These are phyloP conservation scores for Vigna angularis DNA, from an alignment of 306 rosid genomes.

Conservation along the genomic window DNA sequence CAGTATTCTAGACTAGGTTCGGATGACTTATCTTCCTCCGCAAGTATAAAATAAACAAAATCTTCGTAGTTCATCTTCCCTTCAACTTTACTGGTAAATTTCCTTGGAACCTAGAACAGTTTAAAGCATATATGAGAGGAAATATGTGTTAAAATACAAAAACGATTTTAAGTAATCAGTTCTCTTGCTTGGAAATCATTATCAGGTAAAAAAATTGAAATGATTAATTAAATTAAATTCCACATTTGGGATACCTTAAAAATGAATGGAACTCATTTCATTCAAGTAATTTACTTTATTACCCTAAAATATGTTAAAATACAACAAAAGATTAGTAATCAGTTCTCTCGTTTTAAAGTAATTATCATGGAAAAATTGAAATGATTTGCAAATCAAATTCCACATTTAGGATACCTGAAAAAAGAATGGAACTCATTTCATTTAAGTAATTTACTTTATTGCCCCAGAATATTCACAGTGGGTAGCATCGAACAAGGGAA, in stretches of 20 bases:
- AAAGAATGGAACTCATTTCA: conserved; percentile 9
- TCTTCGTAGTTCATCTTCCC: conserved; percentile 99
- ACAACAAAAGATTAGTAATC: neutral
- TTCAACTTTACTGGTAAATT: conserved; percentile 88
- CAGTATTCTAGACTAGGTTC: conserved; percentile 98
- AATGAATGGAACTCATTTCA: conserved; percentile 21
- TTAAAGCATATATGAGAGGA: conserved; percentile 23
- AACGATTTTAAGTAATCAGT: neutral
- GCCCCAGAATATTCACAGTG: neutral
- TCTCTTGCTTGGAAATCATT: conserved; percentile 9
- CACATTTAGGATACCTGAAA: conserved; percentile 31
- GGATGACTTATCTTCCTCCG: conserved; percentile 97
- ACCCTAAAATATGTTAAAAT: neutral
- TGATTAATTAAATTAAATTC: conserved; percentile 14
- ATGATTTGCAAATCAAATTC: conserved; percentile 23
- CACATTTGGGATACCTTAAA: conserved; percentile 33
- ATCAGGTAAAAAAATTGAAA: neutral
- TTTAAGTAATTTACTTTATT: neutral
- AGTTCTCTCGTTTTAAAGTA: conserved; percentile 11
- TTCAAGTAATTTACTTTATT: too few species aligned
- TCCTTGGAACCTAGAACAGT: conserved; percentile 77
- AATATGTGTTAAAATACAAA: neutral
- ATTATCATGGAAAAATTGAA: neutral
- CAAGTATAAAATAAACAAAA: conserved; percentile 96
- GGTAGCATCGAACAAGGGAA: neutral